Conservation (phyloP, 225 moss, liverwort and hornwort species). For the Neckera pumila region DNA sequence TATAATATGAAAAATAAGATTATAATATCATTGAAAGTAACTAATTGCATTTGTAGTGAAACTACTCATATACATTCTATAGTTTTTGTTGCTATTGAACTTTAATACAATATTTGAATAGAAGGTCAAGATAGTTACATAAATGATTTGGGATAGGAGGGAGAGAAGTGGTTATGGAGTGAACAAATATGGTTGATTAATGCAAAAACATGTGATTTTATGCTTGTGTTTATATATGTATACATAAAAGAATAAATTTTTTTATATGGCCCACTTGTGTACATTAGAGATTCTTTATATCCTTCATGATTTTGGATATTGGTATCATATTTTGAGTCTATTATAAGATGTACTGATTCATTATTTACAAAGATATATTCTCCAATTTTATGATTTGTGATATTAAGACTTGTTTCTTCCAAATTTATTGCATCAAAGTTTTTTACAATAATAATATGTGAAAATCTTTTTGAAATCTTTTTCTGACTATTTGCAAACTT, state of each 20-base stretch:
- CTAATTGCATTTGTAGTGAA: no score
- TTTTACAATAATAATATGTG: neutral
- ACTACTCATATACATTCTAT: neutral
- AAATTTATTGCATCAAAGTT: neutral
- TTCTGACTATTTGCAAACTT: neutral
- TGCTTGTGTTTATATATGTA: neutral
- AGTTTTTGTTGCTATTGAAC: neutral
- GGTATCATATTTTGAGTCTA: fast-evolving
- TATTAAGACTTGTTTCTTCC: neutral
- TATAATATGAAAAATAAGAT: neutral
- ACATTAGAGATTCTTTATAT: neutral
- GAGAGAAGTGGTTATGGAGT: neutral
- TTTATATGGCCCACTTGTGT: neutral
- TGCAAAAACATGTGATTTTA: neutral
- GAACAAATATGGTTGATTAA: neutral
- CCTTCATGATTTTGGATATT: neutral
- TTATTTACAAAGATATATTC: neutral
- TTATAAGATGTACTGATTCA: neutral
- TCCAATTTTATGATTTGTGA: neutral
- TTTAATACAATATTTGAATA: neutral
- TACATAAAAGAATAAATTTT: neutral
- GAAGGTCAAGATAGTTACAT: neutral
- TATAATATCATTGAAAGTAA: neutral
- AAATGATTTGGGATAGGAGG: neutral
- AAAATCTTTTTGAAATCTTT: neutral